Evolutionary conservation across 345 rosid species (phyloP).

Genomic region (Trapa incisa): DNA sequence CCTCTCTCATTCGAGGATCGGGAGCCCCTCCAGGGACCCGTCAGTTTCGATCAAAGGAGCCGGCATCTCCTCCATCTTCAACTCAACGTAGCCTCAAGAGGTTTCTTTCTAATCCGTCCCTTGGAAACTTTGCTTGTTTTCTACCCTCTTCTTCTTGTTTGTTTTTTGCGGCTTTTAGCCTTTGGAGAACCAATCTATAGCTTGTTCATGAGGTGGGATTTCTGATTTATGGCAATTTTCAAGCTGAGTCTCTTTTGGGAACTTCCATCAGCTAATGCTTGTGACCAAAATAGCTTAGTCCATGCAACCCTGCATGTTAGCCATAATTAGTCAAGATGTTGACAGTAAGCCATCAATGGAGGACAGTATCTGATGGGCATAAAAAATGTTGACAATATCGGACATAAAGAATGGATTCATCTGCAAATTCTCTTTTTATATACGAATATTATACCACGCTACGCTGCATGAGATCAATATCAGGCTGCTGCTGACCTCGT

Average conservation of each 20-base stretch:
- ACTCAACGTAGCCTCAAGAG: not conserved
- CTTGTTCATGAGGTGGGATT: not conserved
- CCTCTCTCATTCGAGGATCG: constrained; percentile 33
- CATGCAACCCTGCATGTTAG: too few species aligned
- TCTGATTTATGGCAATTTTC: not conserved
- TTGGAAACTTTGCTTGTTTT: not conserved
- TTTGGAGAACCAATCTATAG: not conserved
- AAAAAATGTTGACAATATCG: too few species aligned
- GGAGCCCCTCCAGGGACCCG: constrained; percentile 28
- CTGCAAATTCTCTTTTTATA: too few species aligned
- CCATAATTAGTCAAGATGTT: too few species aligned
- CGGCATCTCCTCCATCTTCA: not conserved
- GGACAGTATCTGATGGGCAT: too few species aligned
- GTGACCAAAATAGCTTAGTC: too few species aligned
- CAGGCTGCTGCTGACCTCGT: constrained; percentile 28
- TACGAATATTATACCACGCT: too few species aligned
- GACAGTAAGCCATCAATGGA: too few species aligned
- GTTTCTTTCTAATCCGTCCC: not conserved
- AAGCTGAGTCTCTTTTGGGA: not conserved
- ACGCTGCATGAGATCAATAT: not conserved
- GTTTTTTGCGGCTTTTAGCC: not conserved
- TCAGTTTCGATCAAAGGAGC: constrained; percentile 53
- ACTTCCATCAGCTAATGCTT: too few species aligned
- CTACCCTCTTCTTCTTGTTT: not conserved
- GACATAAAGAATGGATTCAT: too few species aligned